Conservation (phyloP, 495 filamentous ascomycete species). For the Hypoxylon intermedium region DNA sequence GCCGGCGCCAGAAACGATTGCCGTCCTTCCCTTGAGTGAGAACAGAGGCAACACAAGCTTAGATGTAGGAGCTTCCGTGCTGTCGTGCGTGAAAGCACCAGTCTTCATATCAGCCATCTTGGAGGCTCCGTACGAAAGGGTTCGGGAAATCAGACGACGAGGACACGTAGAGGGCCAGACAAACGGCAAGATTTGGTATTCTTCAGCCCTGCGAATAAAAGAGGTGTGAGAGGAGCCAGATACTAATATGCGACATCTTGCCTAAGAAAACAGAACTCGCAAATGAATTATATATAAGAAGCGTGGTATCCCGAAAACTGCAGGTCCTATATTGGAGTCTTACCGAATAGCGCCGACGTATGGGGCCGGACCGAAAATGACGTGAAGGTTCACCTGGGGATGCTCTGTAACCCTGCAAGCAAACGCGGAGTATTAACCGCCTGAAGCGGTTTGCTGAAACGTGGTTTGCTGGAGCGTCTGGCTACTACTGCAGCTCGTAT, state of each 20-base stretch:
- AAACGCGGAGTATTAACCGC: slow-evolving; percentile 32
- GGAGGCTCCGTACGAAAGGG: not conserved
- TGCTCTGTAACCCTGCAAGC: slow-evolving; percentile 17
- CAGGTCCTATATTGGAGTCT: slow-evolving; percentile 20
- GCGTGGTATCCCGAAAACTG: slow-evolving; percentile 32
- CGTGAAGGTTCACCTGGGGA: slow-evolving; percentile 22
- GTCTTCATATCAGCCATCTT: slow-evolving; percentile 57
- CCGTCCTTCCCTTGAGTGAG: slow-evolving; percentile 82
- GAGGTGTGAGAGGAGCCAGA: not conserved
- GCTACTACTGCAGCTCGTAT: slow-evolving; percentile 32
- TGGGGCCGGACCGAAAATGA: slow-evolving; percentile 39
- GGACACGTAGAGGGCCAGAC: not conserved
- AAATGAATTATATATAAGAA: slow-evolving; percentile 25
- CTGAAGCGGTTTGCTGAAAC: slow-evolving; percentile 16
- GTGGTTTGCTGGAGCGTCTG: slow-evolving; percentile 22
- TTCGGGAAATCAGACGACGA: not conserved
- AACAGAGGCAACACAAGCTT: slow-evolving; percentile 77
- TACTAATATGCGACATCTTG: slow-evolving; percentile 1
- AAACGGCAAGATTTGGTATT: not conserved
- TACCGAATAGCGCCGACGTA: slow-evolving; percentile 33
- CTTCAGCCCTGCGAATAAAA: not conserved
- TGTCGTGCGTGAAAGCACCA: slow-evolving; percentile 66
- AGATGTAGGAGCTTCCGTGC: slow-evolving; percentile 64
- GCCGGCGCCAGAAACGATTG: slow-evolving; percentile 81
- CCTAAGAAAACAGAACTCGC: not conserved